Conservation (phyloP, 2,329 filamentous ascomycete species). For the Neofusicoccum ribis region DNA sequence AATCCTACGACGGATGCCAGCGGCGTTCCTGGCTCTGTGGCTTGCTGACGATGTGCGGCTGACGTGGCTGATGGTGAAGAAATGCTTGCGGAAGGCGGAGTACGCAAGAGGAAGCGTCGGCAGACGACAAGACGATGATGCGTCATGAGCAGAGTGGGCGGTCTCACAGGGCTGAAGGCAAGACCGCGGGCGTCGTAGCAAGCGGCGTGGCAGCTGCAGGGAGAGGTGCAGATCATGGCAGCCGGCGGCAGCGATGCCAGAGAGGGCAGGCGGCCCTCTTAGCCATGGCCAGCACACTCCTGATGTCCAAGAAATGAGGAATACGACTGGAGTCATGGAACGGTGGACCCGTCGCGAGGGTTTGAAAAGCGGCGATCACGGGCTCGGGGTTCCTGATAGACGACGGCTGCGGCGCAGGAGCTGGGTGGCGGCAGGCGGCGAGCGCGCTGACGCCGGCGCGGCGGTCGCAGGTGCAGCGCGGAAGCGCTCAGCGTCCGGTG, state of each 20-base stretch:
- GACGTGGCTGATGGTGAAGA: constrained; percentile 1
- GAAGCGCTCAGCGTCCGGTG: background rate
- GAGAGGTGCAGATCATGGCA: constrained; percentile 1
- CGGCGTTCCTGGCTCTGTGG: background rate
- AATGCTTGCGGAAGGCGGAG: background rate
- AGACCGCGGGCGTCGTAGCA: constrained; percentile 4
- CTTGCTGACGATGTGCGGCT: background rate
- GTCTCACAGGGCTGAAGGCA: constrained; percentile 16
- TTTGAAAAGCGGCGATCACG: background rate
- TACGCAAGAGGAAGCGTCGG: background rate
- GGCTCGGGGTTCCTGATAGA: background rate
- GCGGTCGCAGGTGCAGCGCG: background rate
- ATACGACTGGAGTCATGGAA: background rate
- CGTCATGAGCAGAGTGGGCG: background rate
- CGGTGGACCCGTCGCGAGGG: background rate
- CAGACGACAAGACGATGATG: background rate
- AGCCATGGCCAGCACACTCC: background rate
- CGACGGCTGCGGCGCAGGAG: background rate
- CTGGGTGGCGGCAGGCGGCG: too few relatives aligned
- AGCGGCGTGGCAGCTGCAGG: constrained; percentile 4
- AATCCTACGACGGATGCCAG: background rate
- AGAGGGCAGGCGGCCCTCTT: background rate
- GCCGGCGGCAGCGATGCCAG: background rate
- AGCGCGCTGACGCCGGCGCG: background rate
- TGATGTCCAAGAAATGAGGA: background rate